phyloP scores from a whole-genome alignment of 345 rosid species.

The rapeseed (Brassica napus) region Da-Ae NC_063439.1:24006001-24006500 shows the following conservation, averaged over 20 bases:
- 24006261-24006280: not conserved
- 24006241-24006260: not conserved
- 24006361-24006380: not conserved
- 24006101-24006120: not conserved
- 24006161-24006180: not conserved
- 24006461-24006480: not conserved
- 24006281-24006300: not conserved
- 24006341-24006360: not conserved
- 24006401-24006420: not conserved
- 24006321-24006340: not conserved
- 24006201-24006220: not conserved
- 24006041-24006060: not conserved
- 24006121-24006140: not conserved
- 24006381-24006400: not conserved
- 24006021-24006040: not conserved
- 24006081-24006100: not conserved
- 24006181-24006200: not conserved
- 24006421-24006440: conserved; percentile 2
- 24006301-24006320: not conserved
- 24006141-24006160: not conserved
- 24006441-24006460: not conserved
- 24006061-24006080: not conserved
- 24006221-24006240: not conserved
- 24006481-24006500: not conserved
- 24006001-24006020: not conserved